Base-by-base conservation (phyloP, 139 green algal species). In the Pleodorina starrii region DNA sequence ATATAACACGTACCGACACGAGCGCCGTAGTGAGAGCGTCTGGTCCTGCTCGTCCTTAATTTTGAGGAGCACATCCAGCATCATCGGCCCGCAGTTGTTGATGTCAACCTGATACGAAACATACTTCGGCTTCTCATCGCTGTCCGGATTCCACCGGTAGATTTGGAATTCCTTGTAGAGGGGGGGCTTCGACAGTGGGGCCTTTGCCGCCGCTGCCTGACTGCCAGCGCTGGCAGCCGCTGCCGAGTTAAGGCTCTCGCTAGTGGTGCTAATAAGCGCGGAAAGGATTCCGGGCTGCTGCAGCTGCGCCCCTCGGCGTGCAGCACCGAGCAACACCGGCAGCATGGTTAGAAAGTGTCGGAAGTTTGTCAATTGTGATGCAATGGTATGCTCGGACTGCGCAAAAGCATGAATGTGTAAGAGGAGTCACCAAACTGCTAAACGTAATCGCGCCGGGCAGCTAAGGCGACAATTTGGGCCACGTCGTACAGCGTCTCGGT, bases 21-120 rank as follows among this genome's bases (percentile, higher is more conserved):
- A 99, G 0, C 98, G 90, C 23, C 98, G 91, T 85, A 99, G 95
- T 21, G 96, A 93, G 6, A 99, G 93, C 27, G 94, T 96, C 32
- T 95, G 93, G 90, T 99, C 98, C 91, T 98, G 94, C 91, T 99
- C 98, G 90, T 99, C 98, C 92, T 99, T 99, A 91, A 99, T 99
- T 91, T 99, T 99, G 42, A 99, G 92, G 46, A 99, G 95, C 69
- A 99, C 97, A 80, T 99, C 98, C 79, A 99, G 94, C 95, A 99
- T 99, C 98, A 99, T 99, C 44, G 98, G 98, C 0, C 98, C 97
- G 87, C 97, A 97, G 87, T 96, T 98, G 94, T 88, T 88, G 83
- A 88, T 88, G 25, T 88, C 83, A 14, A 90, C 93, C 81, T 98
- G 96, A 91, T 99, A 99, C 1, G 91, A 97, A 54, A 97, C 85